phyloP scores from a whole-genome alignment of 2,329 filamentous ascomycete genomes.

The Alternaria infectoria region DNA sequence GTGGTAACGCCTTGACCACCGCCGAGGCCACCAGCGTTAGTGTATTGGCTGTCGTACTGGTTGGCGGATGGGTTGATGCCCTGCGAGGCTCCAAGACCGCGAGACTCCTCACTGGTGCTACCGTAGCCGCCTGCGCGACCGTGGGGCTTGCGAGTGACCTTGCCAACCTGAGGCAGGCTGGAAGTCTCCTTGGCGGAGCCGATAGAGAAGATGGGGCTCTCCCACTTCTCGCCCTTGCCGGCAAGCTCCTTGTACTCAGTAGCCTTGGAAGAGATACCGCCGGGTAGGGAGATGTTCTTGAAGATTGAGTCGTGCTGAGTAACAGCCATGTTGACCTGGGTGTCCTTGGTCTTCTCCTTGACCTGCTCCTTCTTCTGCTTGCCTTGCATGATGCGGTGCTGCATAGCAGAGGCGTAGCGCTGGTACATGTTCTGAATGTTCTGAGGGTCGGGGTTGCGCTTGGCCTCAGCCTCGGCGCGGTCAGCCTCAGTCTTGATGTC shows the following conservation, averaged over 20 bases:
- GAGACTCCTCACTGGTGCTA: slow-evolving; percentile 23
- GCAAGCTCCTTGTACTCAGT: slow-evolving; percentile 92
- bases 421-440: slow-evolving; percentile 83
- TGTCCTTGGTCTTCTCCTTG: slow-evolving; percentile 61
- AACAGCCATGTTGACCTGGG: slow-evolving; percentile 80
- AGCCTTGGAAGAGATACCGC: slow-evolving; percentile 90
- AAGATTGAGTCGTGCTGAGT: slow-evolving; percentile 92
- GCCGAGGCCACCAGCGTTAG: slow-evolving; percentile 15
- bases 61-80: slow-evolving; percentile 19
- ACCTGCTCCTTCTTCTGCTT: slow-evolving; percentile 75
- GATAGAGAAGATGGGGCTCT: slow-evolving; percentile 91
- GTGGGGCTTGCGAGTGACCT: slow-evolving; percentile 67
- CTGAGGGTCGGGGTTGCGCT: slow-evolving; percentile 69
- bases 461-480: slow-evolving; percentile 69
- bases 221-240: slow-evolving; percentile 88
- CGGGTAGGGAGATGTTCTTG: slow-evolving; percentile 82
- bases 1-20: slow-evolving; percentile 8
- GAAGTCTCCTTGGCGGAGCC: slow-evolving; percentile 76
- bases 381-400: slow-evolving; percentile 74
- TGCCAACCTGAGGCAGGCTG: slow-evolving; percentile 67
- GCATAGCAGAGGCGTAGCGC: slow-evolving; percentile 77
- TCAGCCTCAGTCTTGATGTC: slow-evolving; percentile 84
- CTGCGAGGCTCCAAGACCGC: slow-evolving; percentile 22
- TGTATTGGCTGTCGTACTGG: slow-evolving; percentile 24
- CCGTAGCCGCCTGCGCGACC: slow-evolving; percentile 47